Evolutionary conservation across 1,284 basidiomycete genomes (phyloP).

Genomic region (Sanguinoderma infundibulare): DNA sequence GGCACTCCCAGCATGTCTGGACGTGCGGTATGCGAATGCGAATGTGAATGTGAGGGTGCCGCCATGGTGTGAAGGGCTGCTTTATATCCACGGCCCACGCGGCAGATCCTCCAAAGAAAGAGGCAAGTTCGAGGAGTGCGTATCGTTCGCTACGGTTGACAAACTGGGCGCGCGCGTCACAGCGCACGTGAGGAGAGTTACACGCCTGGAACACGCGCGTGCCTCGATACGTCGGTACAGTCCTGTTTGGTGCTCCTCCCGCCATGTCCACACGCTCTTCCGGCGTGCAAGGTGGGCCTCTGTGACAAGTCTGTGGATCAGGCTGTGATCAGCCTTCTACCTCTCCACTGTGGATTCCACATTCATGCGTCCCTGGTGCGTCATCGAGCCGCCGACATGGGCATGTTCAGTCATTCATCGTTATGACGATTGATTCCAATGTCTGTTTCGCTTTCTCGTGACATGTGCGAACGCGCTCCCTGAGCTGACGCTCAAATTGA

Average conservation of each 20-base stretch:
- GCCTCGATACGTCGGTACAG: slow-evolving; percentile 10
- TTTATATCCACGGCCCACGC: background rate
- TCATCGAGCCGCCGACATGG: background rate
- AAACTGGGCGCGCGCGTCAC: slow-evolving; percentile 23
- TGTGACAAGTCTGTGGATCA: too few relatives aligned
- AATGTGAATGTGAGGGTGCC: background rate
- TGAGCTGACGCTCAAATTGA: background rate
- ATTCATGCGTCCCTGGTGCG: background rate
- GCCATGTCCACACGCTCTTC: background rate
- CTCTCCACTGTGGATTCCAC: background rate
- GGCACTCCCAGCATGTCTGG: slow-evolving; percentile 9
- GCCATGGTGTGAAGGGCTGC: background rate
- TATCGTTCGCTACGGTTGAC: slow-evolving; percentile 12
- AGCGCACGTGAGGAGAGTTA: slow-evolving; percentile 23
- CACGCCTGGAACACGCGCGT: slow-evolving; percentile 11
- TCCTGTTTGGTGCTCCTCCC: background rate
- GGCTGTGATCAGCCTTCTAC: background rate
- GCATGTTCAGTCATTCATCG: slow-evolving; percentile 1
- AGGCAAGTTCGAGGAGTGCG: background rate
- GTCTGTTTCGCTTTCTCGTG: background rate
- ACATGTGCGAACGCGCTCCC: background rate
- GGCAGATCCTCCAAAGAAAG: background rate
- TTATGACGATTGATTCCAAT: slow-evolving; percentile 12
- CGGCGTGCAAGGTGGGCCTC: too few relatives aligned
- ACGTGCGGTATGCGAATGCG: background rate